Percentiles rank a stretch among this genome's conserved stretches.
Conservation (phyloP, 1,139 yeast genomes). For the Martiniozyma asiatica region DNA sequence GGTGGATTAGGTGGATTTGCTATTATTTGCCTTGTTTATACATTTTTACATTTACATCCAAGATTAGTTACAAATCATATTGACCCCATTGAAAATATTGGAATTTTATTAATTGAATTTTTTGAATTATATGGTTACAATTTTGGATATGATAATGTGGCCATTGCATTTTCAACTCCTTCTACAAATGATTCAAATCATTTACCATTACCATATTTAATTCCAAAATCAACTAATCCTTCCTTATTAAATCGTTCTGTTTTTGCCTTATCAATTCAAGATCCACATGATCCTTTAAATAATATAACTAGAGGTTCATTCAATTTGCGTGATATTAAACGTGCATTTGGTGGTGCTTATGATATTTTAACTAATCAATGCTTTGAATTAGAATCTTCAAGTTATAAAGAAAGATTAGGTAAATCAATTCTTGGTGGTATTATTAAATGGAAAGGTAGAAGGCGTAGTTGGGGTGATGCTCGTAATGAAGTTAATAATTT, state of each 20-base stretch:
- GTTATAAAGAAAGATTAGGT: conserved; percentile 59
- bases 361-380: conserved; percentile 68
- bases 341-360: conserved; percentile 87
- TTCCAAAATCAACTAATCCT: conserved; percentile 44
- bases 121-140: conserved; percentile 92
- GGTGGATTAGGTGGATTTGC: conserved; percentile 97
- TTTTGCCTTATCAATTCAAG: conserved; percentile 72
- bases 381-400: conserved; percentile 42
- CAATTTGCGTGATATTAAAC: conserved; percentile 68
- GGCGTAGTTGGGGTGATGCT: conserved; percentile 72
- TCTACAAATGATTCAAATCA: conserved; percentile 17
- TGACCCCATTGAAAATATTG: conserved; percentile 63
- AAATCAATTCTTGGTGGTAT: conserved; percentile 73
- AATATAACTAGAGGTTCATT: conserved; percentile 82
- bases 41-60: conserved; percentile 76
- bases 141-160: conserved; percentile 76
- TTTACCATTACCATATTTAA: conserved; percentile 32
- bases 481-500: conserved; percentile 51
- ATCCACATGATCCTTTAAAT: conserved; percentile 74
- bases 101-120: conserved; percentile 80
- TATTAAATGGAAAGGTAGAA: conserved; percentile 62
- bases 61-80: conserved; percentile 57
- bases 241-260: conserved; percentile 45
- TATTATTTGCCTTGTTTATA: conserved; percentile 75
- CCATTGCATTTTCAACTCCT: conserved; percentile 43